Evolutionary conservation across 345 rosid species (phyloP), one percentile per base, ranked within the genome.

Genomic region (Populus euphratica): DNA sequence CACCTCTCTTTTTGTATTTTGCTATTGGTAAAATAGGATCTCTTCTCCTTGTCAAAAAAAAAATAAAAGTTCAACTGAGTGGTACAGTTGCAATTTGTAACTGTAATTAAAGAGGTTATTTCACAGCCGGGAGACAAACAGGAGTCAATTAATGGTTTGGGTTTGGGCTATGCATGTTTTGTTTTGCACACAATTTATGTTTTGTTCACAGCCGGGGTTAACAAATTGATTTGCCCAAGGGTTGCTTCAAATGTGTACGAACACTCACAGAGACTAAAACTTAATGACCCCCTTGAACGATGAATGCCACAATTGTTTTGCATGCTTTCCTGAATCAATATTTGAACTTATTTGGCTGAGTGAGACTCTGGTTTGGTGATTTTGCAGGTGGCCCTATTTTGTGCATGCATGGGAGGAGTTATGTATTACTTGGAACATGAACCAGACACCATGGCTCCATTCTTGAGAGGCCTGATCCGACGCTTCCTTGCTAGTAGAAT

Each of bases 351-450:
- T 21, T n/a, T 33, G 9, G 33, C 29, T 6, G 41, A 23, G n/a
- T 65, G 52, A 25, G 67, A 21, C 3, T 25, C 63, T 79, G 39
- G 36, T 68, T 69, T 25, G 23, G 33, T 13, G 11, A 21, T 54
- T 67, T 73, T 79, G 25, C 94, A 96, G 99, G 99, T 96, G 76
- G 96, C 94, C 27, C 73, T 96, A 71, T 96, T 94, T 76, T 92
- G 97, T 84, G 96, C 92, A 35, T 96, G 98, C 84, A 96, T 96
- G 97, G 99, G 99, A 84, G 99, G 97, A 85, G 86, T 96, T 39
- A 96, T 94, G 99, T 96, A 96, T 84, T 96, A 88, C 82, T 85
- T 94, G 69, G 98, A 96, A 81, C 72, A 96, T 68, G 99, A 96
- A 74, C 99, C 99, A 0, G 92, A 92, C 76, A 96, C 99, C 17